These are phyloP conservation scores for Phytophthora brassicae DNA, from an alignment of 352 stramenopile genomes.

Conservation along the genomic window DNA sequence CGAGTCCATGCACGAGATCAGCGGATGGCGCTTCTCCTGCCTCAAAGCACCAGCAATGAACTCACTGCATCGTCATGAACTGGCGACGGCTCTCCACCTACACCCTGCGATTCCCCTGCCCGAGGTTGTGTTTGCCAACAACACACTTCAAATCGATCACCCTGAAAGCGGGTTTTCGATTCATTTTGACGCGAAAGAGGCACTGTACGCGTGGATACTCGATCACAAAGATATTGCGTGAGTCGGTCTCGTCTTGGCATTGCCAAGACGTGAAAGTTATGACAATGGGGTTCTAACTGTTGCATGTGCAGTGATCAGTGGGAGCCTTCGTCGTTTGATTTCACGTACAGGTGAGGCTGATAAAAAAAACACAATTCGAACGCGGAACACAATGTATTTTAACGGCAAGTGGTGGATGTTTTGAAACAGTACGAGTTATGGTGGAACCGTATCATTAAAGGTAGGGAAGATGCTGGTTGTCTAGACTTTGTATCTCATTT, in stretches of 20 bases:
- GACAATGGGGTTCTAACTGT: no score
- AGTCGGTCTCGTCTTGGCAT: background rate
- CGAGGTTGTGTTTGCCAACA: conserved; percentile 62
- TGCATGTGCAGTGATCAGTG: conserved; percentile 14
- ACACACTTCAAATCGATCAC: conserved; percentile 34
- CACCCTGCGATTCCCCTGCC: conserved; percentile 42
- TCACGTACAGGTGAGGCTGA: conserved; percentile 50
- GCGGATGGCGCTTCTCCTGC: conserved; percentile 49
- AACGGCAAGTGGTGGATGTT: background rate
- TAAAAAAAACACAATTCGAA: no score
- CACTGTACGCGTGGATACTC: conserved; percentile 46
- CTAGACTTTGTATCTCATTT: background rate
- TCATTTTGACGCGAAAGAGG: conserved; percentile 42
- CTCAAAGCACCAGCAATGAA: conserved; percentile 43
- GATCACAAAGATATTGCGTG: conserved; percentile 22
- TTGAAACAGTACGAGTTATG: conserved; percentile 35
- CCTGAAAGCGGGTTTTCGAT: conserved; percentile 30
- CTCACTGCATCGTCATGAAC: conserved; percentile 33
- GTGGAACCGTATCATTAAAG: conserved; percentile 32
- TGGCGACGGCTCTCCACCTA: conserved; percentile 37
- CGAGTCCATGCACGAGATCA: conserved; percentile 28
- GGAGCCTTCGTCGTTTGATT: conserved; percentile 53
- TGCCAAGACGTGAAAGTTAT: no score
- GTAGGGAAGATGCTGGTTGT: no score
- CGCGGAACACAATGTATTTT: background rate